These are phyloP conservation scores for Colletotrichum somersetense DNA, from an alignment of 2,329 filamentous ascomycete genomes.

Conservation along the genomic window DNA sequence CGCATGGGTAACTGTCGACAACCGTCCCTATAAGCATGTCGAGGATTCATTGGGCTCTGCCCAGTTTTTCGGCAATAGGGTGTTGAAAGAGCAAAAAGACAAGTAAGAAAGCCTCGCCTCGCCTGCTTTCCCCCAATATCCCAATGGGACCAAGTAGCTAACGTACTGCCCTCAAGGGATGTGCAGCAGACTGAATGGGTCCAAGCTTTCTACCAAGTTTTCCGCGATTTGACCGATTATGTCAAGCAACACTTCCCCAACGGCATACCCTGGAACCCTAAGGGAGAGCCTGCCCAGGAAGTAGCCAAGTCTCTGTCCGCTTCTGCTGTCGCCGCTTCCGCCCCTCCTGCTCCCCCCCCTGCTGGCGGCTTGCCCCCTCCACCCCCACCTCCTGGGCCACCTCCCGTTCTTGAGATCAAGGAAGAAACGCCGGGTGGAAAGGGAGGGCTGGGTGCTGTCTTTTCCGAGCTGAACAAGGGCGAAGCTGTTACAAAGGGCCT, in stretches of 20 bases:
- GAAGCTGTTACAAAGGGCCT: slow-evolving; percentile 88
- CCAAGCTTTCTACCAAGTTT: slow-evolving; percentile 91
- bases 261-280: slow-evolving; percentile 88
- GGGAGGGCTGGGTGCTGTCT: slow-evolving; percentile 86
- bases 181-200: slow-evolving; percentile 88
- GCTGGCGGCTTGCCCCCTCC: slow-evolving; percentile 71
- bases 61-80: slow-evolving; percentile 94
- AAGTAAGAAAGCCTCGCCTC: slow-evolving; percentile 54
- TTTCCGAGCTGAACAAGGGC: slow-evolving; percentile 91
- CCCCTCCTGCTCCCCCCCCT: slow-evolving; percentile 63
- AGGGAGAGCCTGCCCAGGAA: slow-evolving; percentile 79
- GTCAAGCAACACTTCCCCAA: slow-evolving; percentile 84
- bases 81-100: slow-evolving; percentile 90
- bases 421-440: slow-evolving; percentile 60
- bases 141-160: slow-evolving; percentile 37
- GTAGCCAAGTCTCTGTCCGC: slow-evolving; percentile 70
- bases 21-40: slow-evolving; percentile 86
- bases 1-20: slow-evolving; percentile 89
- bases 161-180: slow-evolving; percentile 67
- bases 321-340: slow-evolving; percentile 52
- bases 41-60: slow-evolving; percentile 85
- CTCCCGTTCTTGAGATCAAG: slow-evolving; percentile 73
- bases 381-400: slow-evolving; percentile 78
- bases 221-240: slow-evolving; percentile 85
- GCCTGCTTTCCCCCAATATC: background rate